A percentile compares a stretch with the other conserved stretches of the same genome.
These are phyloP conservation scores for Thelonectria olida DNA, from an alignment of 2,329 filamentous ascomycete genomes.

Conservation along the genomic window DNA sequence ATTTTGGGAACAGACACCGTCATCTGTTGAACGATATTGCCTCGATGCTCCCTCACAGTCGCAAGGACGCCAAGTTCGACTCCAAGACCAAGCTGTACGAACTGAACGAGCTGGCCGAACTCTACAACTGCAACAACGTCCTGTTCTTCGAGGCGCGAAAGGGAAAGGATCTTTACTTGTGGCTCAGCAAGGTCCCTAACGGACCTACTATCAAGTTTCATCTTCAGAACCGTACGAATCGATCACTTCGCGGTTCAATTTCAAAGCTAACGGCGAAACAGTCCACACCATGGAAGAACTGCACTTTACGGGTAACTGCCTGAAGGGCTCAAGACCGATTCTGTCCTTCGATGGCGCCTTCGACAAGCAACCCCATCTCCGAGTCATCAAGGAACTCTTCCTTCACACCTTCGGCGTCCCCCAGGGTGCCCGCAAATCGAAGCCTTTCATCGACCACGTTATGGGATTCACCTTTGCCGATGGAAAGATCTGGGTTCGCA, in stretches of 20 bases:
- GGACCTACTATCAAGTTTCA: slow-evolving; percentile 73
- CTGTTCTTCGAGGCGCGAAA: slow-evolving; percentile 97
- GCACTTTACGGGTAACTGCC: slow-evolving; percentile 95
- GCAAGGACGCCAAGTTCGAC: slow-evolving; percentile 97
- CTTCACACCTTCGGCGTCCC: slow-evolving; percentile 92
- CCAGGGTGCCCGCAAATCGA: slow-evolving; percentile 85
- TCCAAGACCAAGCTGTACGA: slow-evolving; percentile 89
- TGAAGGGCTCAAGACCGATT: slow-evolving; percentile 91
- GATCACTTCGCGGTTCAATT: neutral
- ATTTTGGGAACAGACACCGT: slow-evolving; percentile 73
- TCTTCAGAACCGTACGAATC: slow-evolving; percentile 73
- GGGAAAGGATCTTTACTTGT: slow-evolving; percentile 92
- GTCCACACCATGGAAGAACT: slow-evolving; percentile 97
- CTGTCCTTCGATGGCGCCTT: slow-evolving; percentile 93
- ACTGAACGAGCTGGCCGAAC: slow-evolving; percentile 77
- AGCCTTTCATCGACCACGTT: slow-evolving; percentile 96
- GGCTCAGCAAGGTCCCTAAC: slow-evolving; percentile 89
- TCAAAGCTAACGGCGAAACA: slow-evolving; percentile 47
- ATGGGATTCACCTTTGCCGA: slow-evolving; percentile 92
- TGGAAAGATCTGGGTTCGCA: slow-evolving; percentile 94
- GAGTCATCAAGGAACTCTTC: slow-evolving; percentile 88
- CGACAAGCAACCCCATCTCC: slow-evolving; percentile 81
- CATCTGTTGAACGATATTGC: slow-evolving; percentile 92
- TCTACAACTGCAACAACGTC: slow-evolving; percentile 95
- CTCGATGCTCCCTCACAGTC: slow-evolving; percentile 86